Conservation (phyloP, 2,329 filamentous ascomycete genomes). For the Keithomyces neogunnii region DNA sequence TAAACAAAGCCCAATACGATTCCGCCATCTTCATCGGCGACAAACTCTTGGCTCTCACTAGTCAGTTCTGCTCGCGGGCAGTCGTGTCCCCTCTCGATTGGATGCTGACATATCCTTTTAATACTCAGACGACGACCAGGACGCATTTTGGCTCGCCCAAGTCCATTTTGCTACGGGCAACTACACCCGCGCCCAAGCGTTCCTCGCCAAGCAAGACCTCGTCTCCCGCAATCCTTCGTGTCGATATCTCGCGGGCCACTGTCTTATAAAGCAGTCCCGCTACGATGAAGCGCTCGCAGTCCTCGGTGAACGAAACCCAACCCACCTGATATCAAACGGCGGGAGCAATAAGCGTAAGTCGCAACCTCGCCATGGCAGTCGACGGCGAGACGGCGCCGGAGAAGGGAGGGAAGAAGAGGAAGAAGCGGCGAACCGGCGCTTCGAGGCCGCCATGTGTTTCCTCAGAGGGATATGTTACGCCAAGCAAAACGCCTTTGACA, state of each 20-base stretch:
- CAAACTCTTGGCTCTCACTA: conserved; percentile 89
- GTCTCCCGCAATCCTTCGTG: conserved; percentile 76
- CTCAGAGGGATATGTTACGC: conserved; percentile 88
- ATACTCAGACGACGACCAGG: conserved; percentile 71
- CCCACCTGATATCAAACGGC: conserved; percentile 64
- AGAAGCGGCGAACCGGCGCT: conserved; percentile 67
- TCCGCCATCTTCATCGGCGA: conserved; percentile 95
- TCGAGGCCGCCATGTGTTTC: conserved; percentile 97
- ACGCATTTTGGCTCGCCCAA: conserved; percentile 97
- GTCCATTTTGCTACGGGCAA: conserved; percentile 94
- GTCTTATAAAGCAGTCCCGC: conserved; percentile 83
- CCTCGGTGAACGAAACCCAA: conserved; percentile 90
- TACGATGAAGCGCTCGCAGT: conserved; percentile 82
- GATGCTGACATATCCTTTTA: background rate
- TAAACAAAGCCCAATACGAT: conserved; percentile 94
- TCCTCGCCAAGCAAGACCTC: conserved; percentile 77
- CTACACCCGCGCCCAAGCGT: conserved; percentile 82
- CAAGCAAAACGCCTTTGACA: conserved; percentile 94
- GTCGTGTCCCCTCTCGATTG: background rate
- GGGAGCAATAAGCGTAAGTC: conserved; percentile 30
- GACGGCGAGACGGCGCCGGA: conserved; percentile 22
- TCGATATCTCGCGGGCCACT: conserved; percentile 87
- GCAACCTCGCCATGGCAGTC: conserved; percentile 23
- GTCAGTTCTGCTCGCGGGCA: conserved; percentile 42
- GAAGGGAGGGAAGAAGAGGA: conserved; percentile 56